These are phyloP conservation scores for Boletellus ananiceps DNA, from an alignment of 768 basidiomycete genomes.

Conservation along the genomic window DNA sequence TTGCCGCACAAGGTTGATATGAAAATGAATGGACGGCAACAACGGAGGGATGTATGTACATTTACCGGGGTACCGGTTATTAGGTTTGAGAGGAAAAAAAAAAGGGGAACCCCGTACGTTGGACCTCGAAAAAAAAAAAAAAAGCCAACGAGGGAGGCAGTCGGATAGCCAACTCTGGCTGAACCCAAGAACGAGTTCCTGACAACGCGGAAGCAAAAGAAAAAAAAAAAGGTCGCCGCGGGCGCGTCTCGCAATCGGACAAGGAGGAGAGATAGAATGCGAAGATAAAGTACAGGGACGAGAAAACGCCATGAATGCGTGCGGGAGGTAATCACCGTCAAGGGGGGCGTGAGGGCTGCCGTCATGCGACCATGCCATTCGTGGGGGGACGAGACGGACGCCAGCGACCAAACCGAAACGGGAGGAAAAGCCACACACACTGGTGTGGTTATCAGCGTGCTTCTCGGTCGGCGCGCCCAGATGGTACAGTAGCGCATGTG, in stretches of 20 bases:
- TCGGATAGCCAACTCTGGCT: not conserved
- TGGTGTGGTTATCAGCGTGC: too few relatives aligned
- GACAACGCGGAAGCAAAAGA: not conserved
- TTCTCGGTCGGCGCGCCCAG: too few relatives aligned
- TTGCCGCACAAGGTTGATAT: conserved; percentile 1
- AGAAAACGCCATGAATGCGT: not conserved
- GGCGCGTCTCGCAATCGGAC: too few relatives aligned
- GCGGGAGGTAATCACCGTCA: conserved; percentile 1
- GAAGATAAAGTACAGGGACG: not conserved
- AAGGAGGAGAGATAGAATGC: too few relatives aligned
- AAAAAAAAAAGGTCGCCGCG: too few relatives aligned
- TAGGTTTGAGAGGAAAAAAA: not conserved
- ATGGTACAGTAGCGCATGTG: too few relatives aligned
- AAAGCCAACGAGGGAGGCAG: not conserved
- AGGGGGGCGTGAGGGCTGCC: too few relatives aligned
- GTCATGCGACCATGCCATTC: too few relatives aligned
- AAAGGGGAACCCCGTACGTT: not conserved
- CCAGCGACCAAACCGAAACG: too few relatives aligned
- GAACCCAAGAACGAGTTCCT: not conserved
- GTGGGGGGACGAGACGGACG: too few relatives aligned
- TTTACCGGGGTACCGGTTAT: conserved; percentile 17
- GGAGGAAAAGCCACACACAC: too few relatives aligned
- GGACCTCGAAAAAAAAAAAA: not conserved
- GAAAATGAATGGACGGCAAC: not conserved
- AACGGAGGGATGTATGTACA: not conserved